Evolutionary conservation across 2,329 filamentous ascomycete species (phyloP).

Genomic region (Nannizzia gypsea): DNA sequence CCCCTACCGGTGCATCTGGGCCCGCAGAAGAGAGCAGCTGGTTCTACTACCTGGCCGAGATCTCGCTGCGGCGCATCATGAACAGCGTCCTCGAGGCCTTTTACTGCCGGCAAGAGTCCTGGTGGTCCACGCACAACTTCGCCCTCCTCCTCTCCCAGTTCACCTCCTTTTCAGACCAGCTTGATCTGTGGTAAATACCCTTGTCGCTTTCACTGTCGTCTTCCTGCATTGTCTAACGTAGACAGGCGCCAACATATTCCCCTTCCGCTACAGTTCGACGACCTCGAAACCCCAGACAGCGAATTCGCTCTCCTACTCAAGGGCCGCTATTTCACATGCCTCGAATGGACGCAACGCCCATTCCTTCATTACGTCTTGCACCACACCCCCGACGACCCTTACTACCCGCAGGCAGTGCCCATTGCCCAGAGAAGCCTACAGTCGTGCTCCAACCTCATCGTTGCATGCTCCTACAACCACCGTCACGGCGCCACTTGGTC

Average conservation of each 20-base stretch:
- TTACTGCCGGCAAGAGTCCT: too few relatives aligned
- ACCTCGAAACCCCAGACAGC: not conserved
- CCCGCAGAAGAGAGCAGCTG: not conserved
- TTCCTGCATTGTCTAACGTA: too few relatives aligned
- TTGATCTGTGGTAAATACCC: too few relatives aligned
- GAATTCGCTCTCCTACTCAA: not conserved
- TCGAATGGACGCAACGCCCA: not conserved
- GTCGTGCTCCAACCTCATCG: not conserved
- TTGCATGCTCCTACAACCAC: not conserved
- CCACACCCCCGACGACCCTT: not conserved
- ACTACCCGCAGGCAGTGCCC: too few relatives aligned
- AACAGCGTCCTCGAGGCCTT: too few relatives aligned
- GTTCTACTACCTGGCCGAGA: not conserved
- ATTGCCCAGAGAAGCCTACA: not conserved
- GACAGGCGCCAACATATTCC: too few relatives aligned
- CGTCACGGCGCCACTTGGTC: not conserved
- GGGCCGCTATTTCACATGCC: not conserved
- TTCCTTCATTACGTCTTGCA: not conserved
- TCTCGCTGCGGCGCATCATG: too few relatives aligned
- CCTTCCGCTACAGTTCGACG: not conserved
- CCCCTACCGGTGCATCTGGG: not conserved
- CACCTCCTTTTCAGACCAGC: too few relatives aligned
- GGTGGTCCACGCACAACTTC: too few relatives aligned
- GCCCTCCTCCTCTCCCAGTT: too few relatives aligned
- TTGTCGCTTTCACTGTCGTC: too few relatives aligned